Conservation (phyloP, 441 rosid species). For the Erodium chrysanthum region DNA sequence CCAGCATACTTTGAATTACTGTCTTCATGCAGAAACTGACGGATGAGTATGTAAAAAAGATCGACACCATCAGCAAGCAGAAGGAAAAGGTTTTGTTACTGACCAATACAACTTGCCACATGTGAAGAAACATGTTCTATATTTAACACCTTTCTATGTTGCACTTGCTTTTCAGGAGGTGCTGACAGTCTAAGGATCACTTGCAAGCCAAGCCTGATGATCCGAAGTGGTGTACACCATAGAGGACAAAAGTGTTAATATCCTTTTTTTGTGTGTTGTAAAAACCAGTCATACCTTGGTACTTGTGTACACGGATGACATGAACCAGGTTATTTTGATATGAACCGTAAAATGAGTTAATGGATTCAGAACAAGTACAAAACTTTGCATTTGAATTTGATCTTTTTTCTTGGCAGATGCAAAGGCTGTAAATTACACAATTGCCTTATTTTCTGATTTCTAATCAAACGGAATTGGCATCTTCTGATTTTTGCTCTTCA, state of each 20-base stretch:
- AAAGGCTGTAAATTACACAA: neutral
- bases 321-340: neutral
- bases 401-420: no score
- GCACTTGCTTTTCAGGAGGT: slow-evolving; percentile 32
- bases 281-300: neutral
- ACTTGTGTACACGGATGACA: neutral
- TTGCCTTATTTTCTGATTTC: no score
- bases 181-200: slow-evolving; percentile 32
- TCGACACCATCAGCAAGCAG: slow-evolving; percentile 59
- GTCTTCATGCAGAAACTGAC: slow-evolving; percentile 51
- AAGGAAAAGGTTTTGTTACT: slow-evolving; percentile 61
- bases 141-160: neutral
- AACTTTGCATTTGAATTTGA: neutral
- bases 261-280: neutral
- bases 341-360: no score
- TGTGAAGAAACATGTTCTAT: neutral
- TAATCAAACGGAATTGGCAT: neutral
- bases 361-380: neutral
- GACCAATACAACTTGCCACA: neutral
- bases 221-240: slow-evolving; percentile 15
- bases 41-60: slow-evolving; percentile 73
- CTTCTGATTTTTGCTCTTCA: neutral
- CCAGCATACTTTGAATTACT: neutral
- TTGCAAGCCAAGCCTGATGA: neutral
- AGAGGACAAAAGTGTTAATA: neutral